Evolutionary conservation across 192 early-diverging fungal genomes (phyloP).

Genomic region (Martensiomyces pterosporus): DNA sequence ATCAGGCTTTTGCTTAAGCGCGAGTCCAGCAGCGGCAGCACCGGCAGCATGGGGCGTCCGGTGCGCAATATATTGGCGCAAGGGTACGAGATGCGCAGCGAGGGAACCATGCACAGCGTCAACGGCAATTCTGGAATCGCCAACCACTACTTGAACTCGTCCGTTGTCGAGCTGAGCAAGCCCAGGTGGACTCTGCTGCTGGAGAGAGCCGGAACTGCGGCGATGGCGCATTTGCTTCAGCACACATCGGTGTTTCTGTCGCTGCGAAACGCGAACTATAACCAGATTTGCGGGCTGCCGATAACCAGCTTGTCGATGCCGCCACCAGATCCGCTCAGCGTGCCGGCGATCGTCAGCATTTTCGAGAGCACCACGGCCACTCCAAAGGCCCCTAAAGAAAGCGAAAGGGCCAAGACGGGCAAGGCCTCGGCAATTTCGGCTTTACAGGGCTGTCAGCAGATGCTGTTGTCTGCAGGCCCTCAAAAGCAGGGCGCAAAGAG

Average conservation of each 20-base stretch:
- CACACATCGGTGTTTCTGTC: constrained; percentile 35
- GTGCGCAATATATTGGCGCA: constrained; percentile 26
- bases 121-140: constrained; percentile 15
- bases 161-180: constrained; percentile 30
- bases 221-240: constrained; percentile 26
- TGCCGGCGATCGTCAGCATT: constrained; percentile 4
- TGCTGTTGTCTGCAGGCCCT: too few relatives aligned
- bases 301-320: constrained; percentile 10
- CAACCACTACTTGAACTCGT: constrained; percentile 35
- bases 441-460: too few relatives aligned
- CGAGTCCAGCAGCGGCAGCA: not conserved
- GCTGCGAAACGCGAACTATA: constrained; percentile 21
- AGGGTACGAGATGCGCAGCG: constrained; percentile 23
- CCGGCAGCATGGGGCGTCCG: not conserved
- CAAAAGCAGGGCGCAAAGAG: too few relatives aligned
- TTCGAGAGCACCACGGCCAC: not conserved
- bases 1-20: constrained; percentile 21
- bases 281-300: constrained; percentile 36
- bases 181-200: constrained; percentile 26
- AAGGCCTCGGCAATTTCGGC: too few relatives aligned
- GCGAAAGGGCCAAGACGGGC: not conserved
- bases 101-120: constrained; percentile 25
- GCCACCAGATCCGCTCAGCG: constrained; percentile 3
- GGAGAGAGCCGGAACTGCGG: constrained; percentile 20
- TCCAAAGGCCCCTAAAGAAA: not conserved